These are phyloP conservation scores for Lachnellula subtilissima DNA, from an alignment of 2,329 filamentous ascomycete genomes.

Conservation along the genomic window DNA sequence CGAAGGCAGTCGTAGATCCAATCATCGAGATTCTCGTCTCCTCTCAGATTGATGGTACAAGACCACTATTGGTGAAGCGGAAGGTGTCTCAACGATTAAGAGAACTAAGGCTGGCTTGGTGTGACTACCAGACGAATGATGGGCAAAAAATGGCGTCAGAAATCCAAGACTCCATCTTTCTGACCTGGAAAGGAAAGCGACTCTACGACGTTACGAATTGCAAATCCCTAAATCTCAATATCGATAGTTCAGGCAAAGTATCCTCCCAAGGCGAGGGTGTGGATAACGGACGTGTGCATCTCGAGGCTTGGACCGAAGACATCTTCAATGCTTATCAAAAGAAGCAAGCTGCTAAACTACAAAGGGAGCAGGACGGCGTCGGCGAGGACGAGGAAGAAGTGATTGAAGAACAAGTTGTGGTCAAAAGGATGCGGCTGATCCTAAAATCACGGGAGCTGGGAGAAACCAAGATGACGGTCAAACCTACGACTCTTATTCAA, in stretches of 20 bases:
- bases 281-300: slow-evolving; percentile 55
- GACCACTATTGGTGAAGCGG: slow-evolving; percentile 58
- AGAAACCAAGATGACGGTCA: slow-evolving; percentile 47
- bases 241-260: slow-evolving; percentile 34
- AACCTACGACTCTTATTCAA: slow-evolving; percentile 52
- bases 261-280: slow-evolving; percentile 38
- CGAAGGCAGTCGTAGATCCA: slow-evolving; percentile 35
- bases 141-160: slow-evolving; percentile 34
- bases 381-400: slow-evolving; percentile 20
- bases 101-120: slow-evolving; percentile 66
- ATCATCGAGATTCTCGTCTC: slow-evolving; percentile 62
- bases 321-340: slow-evolving; percentile 41
- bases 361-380: slow-evolving; percentile 10
- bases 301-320: slow-evolving; percentile 73
- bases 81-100: slow-evolving; percentile 63
- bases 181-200: slow-evolving; percentile 72
- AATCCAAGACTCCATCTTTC: slow-evolving; percentile 54
- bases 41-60: slow-evolving; percentile 59
- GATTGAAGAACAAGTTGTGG: slow-evolving; percentile 23
- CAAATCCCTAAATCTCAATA: slow-evolving; percentile 57
- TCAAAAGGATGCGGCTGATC: slow-evolving; percentile 43
- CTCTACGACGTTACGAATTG: slow-evolving; percentile 75
- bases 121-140: slow-evolving; percentile 52
- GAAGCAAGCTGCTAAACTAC: slow-evolving; percentile 8
- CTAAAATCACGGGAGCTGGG: slow-evolving; percentile 50